phyloP scores from a whole-genome alignment of 73 alveolate species.

The Loxodes magnus region DNA sequence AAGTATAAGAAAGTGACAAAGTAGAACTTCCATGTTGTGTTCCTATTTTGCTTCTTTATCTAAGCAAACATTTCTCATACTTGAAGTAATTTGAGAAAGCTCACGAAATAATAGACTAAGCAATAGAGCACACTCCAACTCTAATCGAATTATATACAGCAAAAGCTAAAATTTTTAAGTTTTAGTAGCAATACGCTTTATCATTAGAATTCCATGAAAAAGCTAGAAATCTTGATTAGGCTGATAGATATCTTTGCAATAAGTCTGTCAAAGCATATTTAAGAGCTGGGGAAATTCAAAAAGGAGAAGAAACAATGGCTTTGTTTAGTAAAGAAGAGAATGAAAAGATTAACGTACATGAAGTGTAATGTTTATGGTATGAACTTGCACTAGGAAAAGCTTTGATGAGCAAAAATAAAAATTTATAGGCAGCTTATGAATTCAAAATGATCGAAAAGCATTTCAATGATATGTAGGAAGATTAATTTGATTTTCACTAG shows the following conservation, averaged over 20 bases:
- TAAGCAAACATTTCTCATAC: constrained; percentile 47
- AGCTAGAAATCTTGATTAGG: constrained; percentile 70
- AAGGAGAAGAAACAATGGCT: constrained; percentile 68
- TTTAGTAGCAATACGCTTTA: constrained; percentile 42
- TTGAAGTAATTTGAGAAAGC: constrained; percentile 62
- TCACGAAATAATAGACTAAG: constrained; percentile 42
- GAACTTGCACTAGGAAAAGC: constrained; percentile 61
- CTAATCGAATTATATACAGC: constrained; percentile 61
- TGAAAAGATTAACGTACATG: constrained; percentile 58
- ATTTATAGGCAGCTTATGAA: constrained; percentile 49
- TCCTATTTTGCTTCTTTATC: constrained; percentile 26
- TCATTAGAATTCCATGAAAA: constrained; percentile 50
- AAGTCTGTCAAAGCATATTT: constrained; percentile 50
- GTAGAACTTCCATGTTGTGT: constrained; percentile 43
- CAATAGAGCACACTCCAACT: constrained; percentile 81
- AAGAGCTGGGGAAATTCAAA: constrained; percentile 39
- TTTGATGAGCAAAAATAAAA: constrained; percentile 38
- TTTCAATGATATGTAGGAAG: constrained; percentile 65
- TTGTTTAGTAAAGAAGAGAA: constrained; percentile 58
- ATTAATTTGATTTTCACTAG: constrained; percentile 69
- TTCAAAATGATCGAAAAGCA: constrained; percentile 62
- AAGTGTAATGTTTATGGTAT: constrained; percentile 78
- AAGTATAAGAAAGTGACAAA: constrained; percentile 20
- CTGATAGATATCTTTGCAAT: constrained; percentile 83
- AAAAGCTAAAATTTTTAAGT: constrained; percentile 60